Base-by-base conservation (phyloP, 2,329 filamentous ascomycete genomes). In the Trichophyton rubrum region DNA sequence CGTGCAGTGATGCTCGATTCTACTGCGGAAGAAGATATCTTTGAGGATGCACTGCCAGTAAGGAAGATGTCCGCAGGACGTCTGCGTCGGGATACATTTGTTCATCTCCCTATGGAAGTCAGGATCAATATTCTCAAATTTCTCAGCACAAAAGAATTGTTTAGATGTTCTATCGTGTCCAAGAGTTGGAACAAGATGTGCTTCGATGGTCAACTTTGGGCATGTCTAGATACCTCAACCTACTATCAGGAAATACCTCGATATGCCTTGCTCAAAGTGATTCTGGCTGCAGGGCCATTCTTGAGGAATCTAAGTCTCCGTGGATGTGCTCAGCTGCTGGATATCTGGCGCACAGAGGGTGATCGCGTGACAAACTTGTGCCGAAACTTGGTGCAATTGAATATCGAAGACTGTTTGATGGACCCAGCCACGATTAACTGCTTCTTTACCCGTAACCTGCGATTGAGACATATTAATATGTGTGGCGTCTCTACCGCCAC, bases 151-250 rank as follows among this genome's bases (percentile, higher is more conserved):
- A 90, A 85, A 69, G 86, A 97, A 70, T 82, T 97, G 38, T 84
- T 96, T 9, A 82, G 85, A 62, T 82, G 83, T 60, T 95, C 92
- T 0, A 78, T 83, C 17, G 87, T 93, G 20, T 92, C 85, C 70
- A 90, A 85, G 71, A 75, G 80, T 4, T 96, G 93, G 78, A 79
- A 95, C 72, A 80, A 81, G 56, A 85, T 89, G 74, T 96, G 92
- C 74, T 96, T 92, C 67, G 92, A 99, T 71, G 93, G 93, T 1
- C 93, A 99, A 74, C 76, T 97, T 15, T 99, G 93, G 93, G 85
- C 85, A 2, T 84, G 82, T 47, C 81, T 97, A 56, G 90, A 97
- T 71, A 85, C 89, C 1, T 86, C 90, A 6, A 85, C 88, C 57
- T 97, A 92, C 73, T 96, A 97, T 70, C 83, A 82, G 64, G 83